Evolutionary conservation across 2,329 filamentous ascomycete genomes (phyloP).

Genomic region (Rosellinia necatrix): DNA sequence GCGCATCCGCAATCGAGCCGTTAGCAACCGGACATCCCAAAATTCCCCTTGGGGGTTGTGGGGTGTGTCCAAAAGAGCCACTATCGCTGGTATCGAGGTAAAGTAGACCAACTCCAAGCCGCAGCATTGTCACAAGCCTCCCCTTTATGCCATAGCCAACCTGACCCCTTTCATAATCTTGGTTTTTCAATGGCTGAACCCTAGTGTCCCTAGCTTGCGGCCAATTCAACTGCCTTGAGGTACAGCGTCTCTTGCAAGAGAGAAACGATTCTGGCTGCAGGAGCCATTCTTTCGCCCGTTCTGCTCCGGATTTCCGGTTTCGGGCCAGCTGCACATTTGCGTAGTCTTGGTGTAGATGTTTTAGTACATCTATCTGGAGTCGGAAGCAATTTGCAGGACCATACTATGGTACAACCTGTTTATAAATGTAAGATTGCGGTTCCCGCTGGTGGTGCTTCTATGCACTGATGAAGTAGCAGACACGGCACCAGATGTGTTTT

Average conservation of each 20-base stretch:
- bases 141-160: background rate
- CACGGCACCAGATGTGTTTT: slow-evolving; percentile 33
- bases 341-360: slow-evolving; percentile 36
- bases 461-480: slow-evolving; percentile 23
- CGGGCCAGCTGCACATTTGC: slow-evolving; percentile 38
- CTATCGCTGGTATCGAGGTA: slow-evolving; percentile 46
- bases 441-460: background rate
- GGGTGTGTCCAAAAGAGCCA: slow-evolving; percentile 21
- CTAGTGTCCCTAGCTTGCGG: slow-evolving; percentile 36
- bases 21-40: slow-evolving; percentile 20
- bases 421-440: slow-evolving; percentile 31
- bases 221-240: slow-evolving; percentile 27
- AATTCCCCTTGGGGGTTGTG: slow-evolving; percentile 18
- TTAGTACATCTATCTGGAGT: slow-evolving; percentile 42
- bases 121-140: background rate
- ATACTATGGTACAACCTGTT: slow-evolving; percentile 38
- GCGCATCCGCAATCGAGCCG: slow-evolving; percentile 40
- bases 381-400: slow-evolving; percentile 42
- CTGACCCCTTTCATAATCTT: background rate
- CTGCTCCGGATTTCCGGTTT: slow-evolving; percentile 43
- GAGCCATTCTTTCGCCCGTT: slow-evolving; percentile 40
- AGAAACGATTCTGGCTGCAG: slow-evolving; percentile 41
- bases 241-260: slow-evolving; percentile 35
- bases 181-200: background rate
- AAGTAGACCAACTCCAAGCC: slow-evolving; percentile 15